Base-by-base conservation (phyloP, 352 stramenopile genomes). In the Detonula confervacea region DNA sequence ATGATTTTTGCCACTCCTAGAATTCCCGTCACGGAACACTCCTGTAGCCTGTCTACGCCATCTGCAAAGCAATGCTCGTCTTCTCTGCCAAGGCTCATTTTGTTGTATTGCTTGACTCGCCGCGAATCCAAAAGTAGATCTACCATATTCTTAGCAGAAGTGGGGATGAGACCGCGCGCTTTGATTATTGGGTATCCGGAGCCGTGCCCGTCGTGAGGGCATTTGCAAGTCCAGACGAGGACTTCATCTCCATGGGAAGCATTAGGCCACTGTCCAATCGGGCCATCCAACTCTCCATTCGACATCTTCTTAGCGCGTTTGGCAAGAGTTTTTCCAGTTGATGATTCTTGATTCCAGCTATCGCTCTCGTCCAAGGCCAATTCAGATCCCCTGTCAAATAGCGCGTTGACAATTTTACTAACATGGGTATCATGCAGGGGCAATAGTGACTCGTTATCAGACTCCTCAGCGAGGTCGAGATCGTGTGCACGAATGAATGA, bases 1-100 rank as follows among this genome's bases (percentile, higher is more conserved):
- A 86, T 47, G 46, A 92, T 85, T 64, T 89, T 92, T 14, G 57
- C 64, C 59, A 79, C 83, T 61, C 86, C 86, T 24, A 67, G 39
- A 37, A 92, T 68, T 20, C 70, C 70, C 46, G 69, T 80, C 47
- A 29, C 33, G 7, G 76, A 69, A 57, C 76, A 84, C 22, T 62
- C 62, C 2, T 47, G 22, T 25, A 49, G n/a, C 5, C 68, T 63
- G 9, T 84, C 55, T 22, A 84, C 35, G 27, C 69, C 76, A 8
- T 64, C 60, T 12, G 76, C 47, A 42, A 83, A 83, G 37, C 33
- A 66, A 51, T 79, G 51, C 67, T 83, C 73, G 44, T 86, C 74
- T 22, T 47, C 49, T 22, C 78, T 65, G 18, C 78, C 78, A 8
- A 83, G 46, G 6, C 61, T 73, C 78, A 86, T 86, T 55, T 86